phyloP scores from a whole-genome alignment of 2,329 filamentous ascomycete species.

The Penicillium vulpinum region DNA sequence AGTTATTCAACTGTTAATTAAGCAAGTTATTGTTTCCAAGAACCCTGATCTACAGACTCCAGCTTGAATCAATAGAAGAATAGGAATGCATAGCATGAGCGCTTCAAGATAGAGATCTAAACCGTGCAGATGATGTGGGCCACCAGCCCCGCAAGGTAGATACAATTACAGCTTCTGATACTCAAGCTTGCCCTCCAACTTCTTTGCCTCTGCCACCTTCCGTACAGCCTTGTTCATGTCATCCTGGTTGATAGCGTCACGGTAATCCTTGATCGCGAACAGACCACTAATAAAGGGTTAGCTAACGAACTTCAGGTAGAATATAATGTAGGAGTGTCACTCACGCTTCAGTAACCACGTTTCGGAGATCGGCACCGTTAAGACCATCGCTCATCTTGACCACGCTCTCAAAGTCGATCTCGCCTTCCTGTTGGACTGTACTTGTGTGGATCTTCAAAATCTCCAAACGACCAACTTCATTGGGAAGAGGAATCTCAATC shows the following conservation, averaged over 20 bases:
- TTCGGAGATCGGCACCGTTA: conserved; percentile 95
- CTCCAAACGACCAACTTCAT: conserved; percentile 93
- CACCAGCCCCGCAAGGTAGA: conserved; percentile 16
- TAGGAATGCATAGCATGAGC: conserved; percentile 16
- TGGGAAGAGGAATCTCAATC: conserved; percentile 95
- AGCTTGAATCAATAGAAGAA: background rate
- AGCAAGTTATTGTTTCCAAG: background rate
- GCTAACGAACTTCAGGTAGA: background rate
- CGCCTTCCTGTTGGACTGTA: conserved; percentile 83
- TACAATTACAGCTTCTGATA: conserved; percentile 71
- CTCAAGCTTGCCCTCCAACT: conserved; percentile 95
- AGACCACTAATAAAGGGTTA: conserved; percentile 64
- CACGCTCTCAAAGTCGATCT: conserved; percentile 97
- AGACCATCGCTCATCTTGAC: conserved; percentile 99
- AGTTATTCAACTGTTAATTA: background rate
- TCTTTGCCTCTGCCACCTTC: conserved; percentile 97
- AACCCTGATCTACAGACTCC: background rate
- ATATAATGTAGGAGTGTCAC: conserved; percentile 42
- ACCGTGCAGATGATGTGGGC: conserved; percentile 8
- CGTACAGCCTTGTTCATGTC: conserved; percentile 99
- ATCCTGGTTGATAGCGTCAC: conserved; percentile 94
- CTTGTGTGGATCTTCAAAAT: conserved; percentile 96
- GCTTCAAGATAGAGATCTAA: conserved; percentile 12
- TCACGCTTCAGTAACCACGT: conserved; percentile 97
- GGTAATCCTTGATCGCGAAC: conserved; percentile 97